These are phyloP conservation scores for Aspergillus haitiensis DNA, from an alignment of 495 filamentous ascomycete species.

Conservation along the genomic window DNA sequence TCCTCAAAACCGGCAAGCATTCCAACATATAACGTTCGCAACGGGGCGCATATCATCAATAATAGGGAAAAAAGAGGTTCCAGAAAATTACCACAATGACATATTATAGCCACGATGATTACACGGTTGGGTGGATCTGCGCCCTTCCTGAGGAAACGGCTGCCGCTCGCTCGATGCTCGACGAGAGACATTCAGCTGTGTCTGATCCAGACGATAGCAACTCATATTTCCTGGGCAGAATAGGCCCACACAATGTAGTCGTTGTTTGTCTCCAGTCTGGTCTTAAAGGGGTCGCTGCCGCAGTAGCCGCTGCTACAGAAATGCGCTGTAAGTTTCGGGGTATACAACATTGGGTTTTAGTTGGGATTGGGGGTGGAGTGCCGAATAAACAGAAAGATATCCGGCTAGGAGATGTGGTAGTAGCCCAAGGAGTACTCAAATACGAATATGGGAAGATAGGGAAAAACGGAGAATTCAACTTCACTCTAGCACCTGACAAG, in stretches of 20 bases:
- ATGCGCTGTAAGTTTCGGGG: not conserved
- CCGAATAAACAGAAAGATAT: not conserved
- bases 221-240: constrained; percentile 2
- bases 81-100: not conserved
- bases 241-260: not conserved
- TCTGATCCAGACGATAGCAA: not conserved
- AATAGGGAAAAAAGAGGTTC: no score
- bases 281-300: not conserved
- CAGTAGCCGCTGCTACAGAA: not conserved
- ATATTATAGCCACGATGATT: not conserved
- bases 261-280: not conserved
- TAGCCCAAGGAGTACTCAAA: not conserved
- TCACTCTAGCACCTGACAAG: not conserved
- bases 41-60: no score
- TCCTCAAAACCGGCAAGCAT: not conserved
- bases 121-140: constrained; percentile 1
- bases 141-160: constrained; percentile 4
- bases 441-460: not conserved
- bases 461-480: not conserved
- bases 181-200: not conserved
- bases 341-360: not conserved
- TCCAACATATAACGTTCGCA: no score
- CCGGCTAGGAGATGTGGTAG: constrained; percentile 2
- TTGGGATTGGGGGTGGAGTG: constrained; percentile 2
- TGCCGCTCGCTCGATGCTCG: not conserved